Evolutionary conservation across 352 stramenopile species (phyloP).

Genomic region (Achlya hypogyna): DNA sequence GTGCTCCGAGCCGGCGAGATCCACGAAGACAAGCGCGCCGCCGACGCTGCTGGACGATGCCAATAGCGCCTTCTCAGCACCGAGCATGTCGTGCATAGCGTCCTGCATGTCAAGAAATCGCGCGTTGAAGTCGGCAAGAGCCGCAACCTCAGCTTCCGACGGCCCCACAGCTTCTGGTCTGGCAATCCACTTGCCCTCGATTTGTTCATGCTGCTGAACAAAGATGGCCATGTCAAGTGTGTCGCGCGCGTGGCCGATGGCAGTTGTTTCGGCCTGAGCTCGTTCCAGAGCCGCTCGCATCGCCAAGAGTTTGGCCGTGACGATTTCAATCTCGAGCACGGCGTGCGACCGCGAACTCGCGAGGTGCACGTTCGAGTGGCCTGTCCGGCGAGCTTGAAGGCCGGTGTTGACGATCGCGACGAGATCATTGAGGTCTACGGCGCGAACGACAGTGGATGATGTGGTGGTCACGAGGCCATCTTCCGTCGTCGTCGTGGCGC

Average conservation of each 20-base stretch:
- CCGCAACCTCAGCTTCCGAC: not conserved
- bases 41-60: constrained; percentile 19
- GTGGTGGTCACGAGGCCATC: constrained; percentile 37
- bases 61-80: constrained; percentile 12
- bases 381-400: constrained; percentile 24
- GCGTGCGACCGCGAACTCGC: constrained; percentile 44
- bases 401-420: constrained; percentile 24
- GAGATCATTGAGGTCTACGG: constrained; percentile 24
- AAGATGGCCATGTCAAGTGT: constrained; percentile 26
- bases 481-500: constrained; percentile 32
- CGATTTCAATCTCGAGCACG: constrained; percentile 43
- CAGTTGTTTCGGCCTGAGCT: constrained; percentile 29
- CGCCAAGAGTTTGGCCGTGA: constrained; percentile 29
- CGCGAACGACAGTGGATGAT: constrained; percentile 22
- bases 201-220: constrained; percentile 7
- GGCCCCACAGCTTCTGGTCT: not conserved
- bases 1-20: constrained; percentile 47
- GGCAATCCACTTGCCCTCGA: constrained; percentile 13
- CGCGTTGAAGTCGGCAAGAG: not conserved
- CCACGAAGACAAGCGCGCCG: constrained; percentile 40
- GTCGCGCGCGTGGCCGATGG: constrained; percentile 37
- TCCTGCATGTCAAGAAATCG: not conserved
- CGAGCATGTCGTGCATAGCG: not conserved
- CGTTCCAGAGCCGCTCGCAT: constrained; percentile 25
- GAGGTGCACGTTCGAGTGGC: constrained; percentile 43